A percentile compares a stretch with the other conserved stretches of the same genome.
Evolutionary conservation across 2,329 filamentous ascomycete genomes (phyloP).

Genomic region (Elsinoe australis): DNA sequence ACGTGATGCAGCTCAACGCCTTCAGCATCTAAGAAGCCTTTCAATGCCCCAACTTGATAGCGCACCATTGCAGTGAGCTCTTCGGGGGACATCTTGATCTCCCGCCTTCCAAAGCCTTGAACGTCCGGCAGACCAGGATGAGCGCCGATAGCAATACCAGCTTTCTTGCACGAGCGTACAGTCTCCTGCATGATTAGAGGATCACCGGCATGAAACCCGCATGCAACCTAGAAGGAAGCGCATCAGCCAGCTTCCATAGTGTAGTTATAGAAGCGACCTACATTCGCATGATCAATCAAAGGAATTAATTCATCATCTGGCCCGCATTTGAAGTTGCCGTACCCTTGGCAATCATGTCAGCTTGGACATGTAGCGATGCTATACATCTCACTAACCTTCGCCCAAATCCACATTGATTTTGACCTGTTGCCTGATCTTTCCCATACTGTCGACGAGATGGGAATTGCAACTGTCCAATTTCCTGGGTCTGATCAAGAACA

Average conservation of each 20-base stretch:
- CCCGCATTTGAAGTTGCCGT: constrained; percentile 45
- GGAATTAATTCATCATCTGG: constrained; percentile 55
- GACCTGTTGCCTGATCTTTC: constrained; percentile 45
- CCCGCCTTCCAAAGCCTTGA: constrained; percentile 56
- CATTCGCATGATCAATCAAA: constrained; percentile 54
- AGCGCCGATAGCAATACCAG: constrained; percentile 52
- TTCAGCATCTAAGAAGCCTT: constrained; percentile 52
- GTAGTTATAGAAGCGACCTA: constrained; percentile 26
- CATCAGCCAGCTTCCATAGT: constrained; percentile 46
- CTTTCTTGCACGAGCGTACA: constrained; percentile 49
- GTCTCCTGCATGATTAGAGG: constrained; percentile 58
- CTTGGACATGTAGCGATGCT: neutral
- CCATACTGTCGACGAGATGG: constrained; percentile 31
- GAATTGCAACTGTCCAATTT: too few relatives aligned
- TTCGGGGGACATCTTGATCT: constrained; percentile 51
- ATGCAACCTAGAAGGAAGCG: neutral
- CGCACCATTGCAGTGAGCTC: constrained; percentile 51
- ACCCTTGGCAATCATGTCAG: constrained; percentile 22
- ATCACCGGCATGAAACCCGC: constrained; percentile 41
- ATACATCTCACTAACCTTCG: constrained; percentile 31
- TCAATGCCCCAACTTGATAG: constrained; percentile 58
- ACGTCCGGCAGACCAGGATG: constrained; percentile 60
- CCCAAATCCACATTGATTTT: constrained; percentile 49
- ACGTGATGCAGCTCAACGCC: constrained; percentile 52
- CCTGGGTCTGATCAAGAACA: too few relatives aligned